Percentiles rank a stretch among this genome's conserved stretches.
Conservation (phyloP, 345 rosid genomes). For the Streptanthus diversifolius region DNA sequence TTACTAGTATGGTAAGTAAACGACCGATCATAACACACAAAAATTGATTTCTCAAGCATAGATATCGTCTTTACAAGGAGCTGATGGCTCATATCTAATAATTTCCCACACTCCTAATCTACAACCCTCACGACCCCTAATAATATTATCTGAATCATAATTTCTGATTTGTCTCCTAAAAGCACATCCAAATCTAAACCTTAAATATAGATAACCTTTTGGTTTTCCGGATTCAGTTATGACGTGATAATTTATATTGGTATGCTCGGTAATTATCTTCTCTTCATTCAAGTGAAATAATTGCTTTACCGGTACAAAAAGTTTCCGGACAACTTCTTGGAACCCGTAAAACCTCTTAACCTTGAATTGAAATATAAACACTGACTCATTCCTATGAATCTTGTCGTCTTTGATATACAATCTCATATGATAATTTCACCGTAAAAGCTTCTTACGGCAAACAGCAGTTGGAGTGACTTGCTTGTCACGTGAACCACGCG, state of each 20-base stretch:
- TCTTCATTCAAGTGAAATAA: slow-evolving; percentile 19
- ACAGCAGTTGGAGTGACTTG: slow-evolving; percentile 29
- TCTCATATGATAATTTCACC: slow-evolving; percentile 27
- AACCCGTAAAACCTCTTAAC: slow-evolving; percentile 18
- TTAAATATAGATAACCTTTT: slow-evolving; percentile 28
- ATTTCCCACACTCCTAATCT: slow-evolving; percentile 29
- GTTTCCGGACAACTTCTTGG: slow-evolving; percentile 17
- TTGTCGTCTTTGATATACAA: slow-evolving; percentile 27
- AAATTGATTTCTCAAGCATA: slow-evolving; percentile 10
- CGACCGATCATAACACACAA: no score
- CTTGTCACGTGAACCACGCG: slow-evolving; percentile 27
- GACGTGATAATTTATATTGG: slow-evolving; percentile 15
- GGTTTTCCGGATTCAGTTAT: slow-evolving; percentile 26
- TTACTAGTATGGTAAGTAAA: no score
- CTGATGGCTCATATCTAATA: slow-evolving; percentile 22
- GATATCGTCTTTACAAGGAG: slow-evolving; percentile 26
- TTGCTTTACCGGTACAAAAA: slow-evolving; percentile 27
- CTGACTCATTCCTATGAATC: slow-evolving; percentile 26
- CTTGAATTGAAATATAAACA: slow-evolving; percentile 29
- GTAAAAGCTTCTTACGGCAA: slow-evolving; percentile 3
- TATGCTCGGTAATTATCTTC: slow-evolving; percentile 18
- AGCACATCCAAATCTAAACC: slow-evolving; percentile 27
- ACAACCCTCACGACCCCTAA: slow-evolving; percentile 11
- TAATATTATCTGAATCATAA: not conserved
- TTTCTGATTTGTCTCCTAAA: not conserved